A percentile compares a stretch with the other conserved stretches of the same genome.
Conservation (phyloP, 164 flowering plant species). For the Vitis cinerea region DNA sequence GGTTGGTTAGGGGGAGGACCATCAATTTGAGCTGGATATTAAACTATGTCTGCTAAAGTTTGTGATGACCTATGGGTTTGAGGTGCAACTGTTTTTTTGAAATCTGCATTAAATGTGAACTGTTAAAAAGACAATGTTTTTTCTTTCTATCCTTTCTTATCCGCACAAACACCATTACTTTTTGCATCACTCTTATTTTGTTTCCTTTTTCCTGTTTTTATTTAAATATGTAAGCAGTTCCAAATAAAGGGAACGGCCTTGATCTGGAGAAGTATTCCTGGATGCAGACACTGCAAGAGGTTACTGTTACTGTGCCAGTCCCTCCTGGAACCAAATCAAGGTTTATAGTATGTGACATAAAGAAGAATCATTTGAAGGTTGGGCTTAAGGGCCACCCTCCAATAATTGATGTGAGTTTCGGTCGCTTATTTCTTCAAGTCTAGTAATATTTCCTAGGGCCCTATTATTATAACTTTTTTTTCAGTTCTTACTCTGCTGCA, state of each 20-base stretch:
- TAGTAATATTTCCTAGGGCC: neutral
- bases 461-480: neutral
- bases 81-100: no score
- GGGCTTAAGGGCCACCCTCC: conserved; percentile 94
- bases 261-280: conserved; percentile 91
- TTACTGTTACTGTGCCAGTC: conserved; percentile 62
- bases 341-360: conserved; percentile 72
- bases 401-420: conserved; percentile 70
- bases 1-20: no score
- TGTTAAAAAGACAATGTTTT: no score
- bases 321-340: conserved; percentile 85
- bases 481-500: neutral
- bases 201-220: neutral
- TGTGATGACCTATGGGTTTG: no score
- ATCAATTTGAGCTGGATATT: no score
- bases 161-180: neutral
- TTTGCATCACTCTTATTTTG: neutral
- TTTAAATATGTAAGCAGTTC: conserved; percentile 38
- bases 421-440: neutral
- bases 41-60: no score
- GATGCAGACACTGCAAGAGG: conserved; percentile 87
- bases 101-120: no score
- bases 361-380: conserved; percentile 79
- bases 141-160: no score
- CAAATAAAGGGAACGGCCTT: conserved; percentile 83